These are phyloP conservation scores for Podaxis carcinomalis DNA, from an alignment of 768 basidiomycete genomes.

Conservation along the genomic window DNA sequence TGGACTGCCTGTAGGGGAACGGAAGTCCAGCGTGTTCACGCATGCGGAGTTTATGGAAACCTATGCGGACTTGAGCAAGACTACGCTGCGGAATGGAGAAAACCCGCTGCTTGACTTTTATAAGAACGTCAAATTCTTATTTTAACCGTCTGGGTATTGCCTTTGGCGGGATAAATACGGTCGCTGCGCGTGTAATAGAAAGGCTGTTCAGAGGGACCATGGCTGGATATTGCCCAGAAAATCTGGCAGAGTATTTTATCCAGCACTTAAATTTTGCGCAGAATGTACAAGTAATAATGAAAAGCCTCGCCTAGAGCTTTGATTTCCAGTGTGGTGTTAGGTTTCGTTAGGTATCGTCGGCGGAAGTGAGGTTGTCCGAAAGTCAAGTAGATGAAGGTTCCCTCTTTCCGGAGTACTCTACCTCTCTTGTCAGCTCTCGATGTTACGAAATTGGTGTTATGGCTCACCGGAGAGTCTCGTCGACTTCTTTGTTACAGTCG, in stretches of 20 bases:
- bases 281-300: slow-evolving; percentile 78
- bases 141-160: slow-evolving; percentile 34
- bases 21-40: slow-evolving; percentile 77
- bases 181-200: too few species aligned
- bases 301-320: slow-evolving; percentile 73
- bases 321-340: slow-evolving; percentile 59
- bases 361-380: slow-evolving; percentile 92
- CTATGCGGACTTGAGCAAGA: slow-evolving; percentile 72
- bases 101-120: slow-evolving; percentile 90
- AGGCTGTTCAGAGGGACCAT: too few species aligned
- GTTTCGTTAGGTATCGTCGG: slow-evolving; percentile 54
- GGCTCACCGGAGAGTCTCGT: slow-evolving; percentile 65
- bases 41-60: slow-evolving; percentile 88
- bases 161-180: too few species aligned
- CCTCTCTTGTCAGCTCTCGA: background rate
- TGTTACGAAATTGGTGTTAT: background rate
- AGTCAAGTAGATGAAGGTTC: slow-evolving; percentile 74
- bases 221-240: too few species aligned
- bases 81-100: slow-evolving; percentile 73
- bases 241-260: background rate
- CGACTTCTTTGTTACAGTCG: slow-evolving; percentile 73
- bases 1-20: slow-evolving; percentile 76
- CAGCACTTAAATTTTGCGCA: slow-evolving; percentile 34
- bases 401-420: slow-evolving; percentile 62
- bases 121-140: slow-evolving; percentile 90